Evolutionary conservation across 495 filamentous ascomycete genomes (phyloP).

Genomic region (Tuber borchii): DNA sequence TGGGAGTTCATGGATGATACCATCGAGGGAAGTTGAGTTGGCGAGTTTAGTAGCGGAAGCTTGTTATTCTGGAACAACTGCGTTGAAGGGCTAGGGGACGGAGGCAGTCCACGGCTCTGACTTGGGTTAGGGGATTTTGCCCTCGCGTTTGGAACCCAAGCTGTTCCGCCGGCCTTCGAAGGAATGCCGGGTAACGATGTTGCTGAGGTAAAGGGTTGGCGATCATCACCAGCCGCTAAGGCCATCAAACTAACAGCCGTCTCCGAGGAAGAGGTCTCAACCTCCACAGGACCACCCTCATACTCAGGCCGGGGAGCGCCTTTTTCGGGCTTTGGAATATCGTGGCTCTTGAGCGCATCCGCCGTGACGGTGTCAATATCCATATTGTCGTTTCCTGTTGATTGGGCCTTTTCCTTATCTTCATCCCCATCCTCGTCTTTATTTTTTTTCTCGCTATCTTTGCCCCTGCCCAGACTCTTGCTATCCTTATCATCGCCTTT

Average conservation of each 20-base stretch:
- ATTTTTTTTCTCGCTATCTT: slow-evolving; percentile 15
- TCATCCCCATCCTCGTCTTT: slow-evolving; percentile 20
- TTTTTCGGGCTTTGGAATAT: background rate
- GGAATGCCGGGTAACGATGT: slow-evolving; percentile 17
- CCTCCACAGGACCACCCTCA: slow-evolving; percentile 19
- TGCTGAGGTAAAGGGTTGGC: slow-evolving; percentile 25
- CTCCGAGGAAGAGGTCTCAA: slow-evolving; percentile 34
- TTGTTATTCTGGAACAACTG: slow-evolving; percentile 29
- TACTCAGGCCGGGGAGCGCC: background rate
- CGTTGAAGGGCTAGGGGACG: slow-evolving; percentile 32
- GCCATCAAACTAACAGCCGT: slow-evolving; percentile 36
- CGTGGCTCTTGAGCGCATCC: background rate
- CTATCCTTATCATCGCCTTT: slow-evolving; percentile 10
- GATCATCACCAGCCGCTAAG: slow-evolving; percentile 37
- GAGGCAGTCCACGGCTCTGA: slow-evolving; percentile 20
- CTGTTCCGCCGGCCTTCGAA: slow-evolving; percentile 7
- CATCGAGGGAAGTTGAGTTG: slow-evolving; percentile 32
- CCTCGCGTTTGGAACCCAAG: slow-evolving; percentile 30
- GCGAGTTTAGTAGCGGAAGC: slow-evolving; percentile 27
- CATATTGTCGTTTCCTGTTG: slow-evolving; percentile 28
- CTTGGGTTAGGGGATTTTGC: slow-evolving; percentile 23
- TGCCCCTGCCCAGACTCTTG: slow-evolving; percentile 7
- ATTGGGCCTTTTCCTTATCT: background rate
- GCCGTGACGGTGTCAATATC: slow-evolving; percentile 24
- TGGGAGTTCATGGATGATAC: slow-evolving; percentile 28